These are phyloP conservation scores for Penicillium cinerascens DNA, from an alignment of 495 filamentous ascomycete species.

Conservation along the genomic window DNA sequence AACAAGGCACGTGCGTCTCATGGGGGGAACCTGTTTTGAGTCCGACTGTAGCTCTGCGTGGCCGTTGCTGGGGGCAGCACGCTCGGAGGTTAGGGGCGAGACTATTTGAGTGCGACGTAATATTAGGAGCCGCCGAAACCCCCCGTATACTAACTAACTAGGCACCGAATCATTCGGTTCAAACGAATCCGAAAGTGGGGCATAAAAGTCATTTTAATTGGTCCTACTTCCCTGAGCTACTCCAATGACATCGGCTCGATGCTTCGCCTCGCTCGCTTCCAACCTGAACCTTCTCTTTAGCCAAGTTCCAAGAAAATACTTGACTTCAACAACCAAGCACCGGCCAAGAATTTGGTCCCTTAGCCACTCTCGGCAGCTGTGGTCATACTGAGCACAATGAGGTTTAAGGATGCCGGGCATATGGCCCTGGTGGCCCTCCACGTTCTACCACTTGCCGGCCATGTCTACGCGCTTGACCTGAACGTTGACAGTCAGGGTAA, in stretches of 20 bases:
- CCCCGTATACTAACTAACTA: no score
- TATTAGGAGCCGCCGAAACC: no score
- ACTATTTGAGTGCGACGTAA: no score
- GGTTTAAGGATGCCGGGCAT: neutral
- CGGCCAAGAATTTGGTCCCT: neutral
- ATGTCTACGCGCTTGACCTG: slow-evolving; percentile 4
- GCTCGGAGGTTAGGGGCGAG: no score
- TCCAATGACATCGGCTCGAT: slow-evolving; percentile 4
- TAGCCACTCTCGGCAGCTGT: neutral
- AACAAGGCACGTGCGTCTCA: no score
- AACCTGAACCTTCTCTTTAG: neutral
- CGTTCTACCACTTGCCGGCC: neutral
- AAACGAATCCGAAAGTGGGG: no score
- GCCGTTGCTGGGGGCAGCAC: no score
- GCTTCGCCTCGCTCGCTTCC: neutral
- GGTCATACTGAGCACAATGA: neutral
- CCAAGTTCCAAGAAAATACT: neutral
- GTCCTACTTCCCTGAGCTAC: neutral
- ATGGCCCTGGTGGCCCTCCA: slow-evolving; percentile 2
- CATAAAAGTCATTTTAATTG: no score
- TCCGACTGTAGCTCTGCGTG: no score
- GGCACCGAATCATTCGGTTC: no score
- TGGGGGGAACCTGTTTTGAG: no score
- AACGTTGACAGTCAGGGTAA: slow-evolving; percentile 4
- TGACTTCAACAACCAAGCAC: neutral